Evolutionary conservation across 768 basidiomycete species (phyloP).

Genomic region (Rickenella mellea): DNA sequence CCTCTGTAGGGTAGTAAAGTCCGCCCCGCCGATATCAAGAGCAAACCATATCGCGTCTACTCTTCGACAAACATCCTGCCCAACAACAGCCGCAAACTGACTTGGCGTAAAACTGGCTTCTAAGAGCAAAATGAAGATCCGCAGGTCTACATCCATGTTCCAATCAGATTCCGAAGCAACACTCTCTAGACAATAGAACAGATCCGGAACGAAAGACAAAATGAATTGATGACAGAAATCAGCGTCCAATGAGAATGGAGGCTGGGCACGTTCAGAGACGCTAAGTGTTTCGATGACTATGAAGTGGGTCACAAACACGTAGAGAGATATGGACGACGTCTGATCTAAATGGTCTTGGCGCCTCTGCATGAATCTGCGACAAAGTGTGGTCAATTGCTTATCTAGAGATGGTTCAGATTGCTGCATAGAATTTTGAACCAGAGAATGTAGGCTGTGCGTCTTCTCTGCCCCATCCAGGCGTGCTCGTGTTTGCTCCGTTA

Average conservation of each 20-base stretch:
- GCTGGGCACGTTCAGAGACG: conserved; percentile 11
- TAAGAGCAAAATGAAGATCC: conserved; percentile 38
- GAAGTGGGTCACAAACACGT: conserved; percentile 8
- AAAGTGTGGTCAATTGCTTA: conserved; percentile 11
- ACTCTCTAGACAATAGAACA: conserved; percentile 24
- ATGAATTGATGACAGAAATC: conserved; percentile 23
- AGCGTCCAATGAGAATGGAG: conserved; percentile 15
- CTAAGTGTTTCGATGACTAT: conserved; percentile 9
- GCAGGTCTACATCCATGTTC: conserved; percentile 42
- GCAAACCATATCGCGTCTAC: conserved; percentile 17
- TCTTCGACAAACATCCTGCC: conserved; percentile 14
- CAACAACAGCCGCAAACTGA: conserved; percentile 19
- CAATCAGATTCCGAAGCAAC: conserved; percentile 13
- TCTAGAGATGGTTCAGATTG: conserved; percentile 5
- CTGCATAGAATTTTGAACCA: conserved; percentile 2
- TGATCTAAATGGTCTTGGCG: too few relatives aligned
- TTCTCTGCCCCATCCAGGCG: conserved; percentile 7
- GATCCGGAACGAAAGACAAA: conserved; percentile 28
- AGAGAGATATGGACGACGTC: conserved; percentile 5
- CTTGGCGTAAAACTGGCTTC: conserved; percentile 24
- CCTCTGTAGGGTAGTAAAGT: conserved; percentile 20
- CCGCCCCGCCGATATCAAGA: conserved; percentile 8
- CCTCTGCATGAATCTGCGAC: conserved; percentile 8
- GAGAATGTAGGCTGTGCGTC: conserved; percentile 2
- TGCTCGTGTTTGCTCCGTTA: conserved; percentile 6